Evolutionary conservation across 495 filamentous ascomycete genomes (phyloP).

Genomic region (Penicillium taxi): DNA sequence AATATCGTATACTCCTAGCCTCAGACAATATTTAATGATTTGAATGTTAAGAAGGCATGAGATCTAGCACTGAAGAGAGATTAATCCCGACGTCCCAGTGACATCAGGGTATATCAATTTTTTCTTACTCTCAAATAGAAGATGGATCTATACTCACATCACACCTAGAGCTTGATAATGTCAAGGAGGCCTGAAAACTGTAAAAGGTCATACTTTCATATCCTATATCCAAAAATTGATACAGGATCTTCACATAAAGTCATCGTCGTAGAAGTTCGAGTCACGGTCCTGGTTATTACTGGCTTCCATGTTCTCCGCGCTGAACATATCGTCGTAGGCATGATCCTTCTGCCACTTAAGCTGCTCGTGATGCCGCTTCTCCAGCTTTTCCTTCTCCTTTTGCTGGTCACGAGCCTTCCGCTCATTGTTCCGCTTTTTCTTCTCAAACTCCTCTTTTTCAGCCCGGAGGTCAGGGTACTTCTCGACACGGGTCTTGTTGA

Average conservation of each 20-base stretch:
- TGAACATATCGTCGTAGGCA: constrained; percentile 74
- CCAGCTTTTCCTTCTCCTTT: constrained; percentile 71
- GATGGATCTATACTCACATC: no score
- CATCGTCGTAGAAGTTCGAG: constrained; percentile 41
- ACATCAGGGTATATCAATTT: no score
- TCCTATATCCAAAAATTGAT: neutral
- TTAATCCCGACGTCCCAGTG: no score
- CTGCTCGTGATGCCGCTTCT: constrained; percentile 72
- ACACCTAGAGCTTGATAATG: no score
- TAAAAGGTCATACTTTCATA: constrained; percentile 1
- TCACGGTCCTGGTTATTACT: constrained; percentile 47
- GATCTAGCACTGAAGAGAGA: no score
- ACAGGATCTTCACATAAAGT: constrained; percentile 43
- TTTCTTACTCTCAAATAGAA: no score
- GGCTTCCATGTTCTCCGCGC: constrained; percentile 35
- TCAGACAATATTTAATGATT: no score
- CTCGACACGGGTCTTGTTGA: constrained; percentile 91
- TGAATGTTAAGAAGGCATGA: no score
- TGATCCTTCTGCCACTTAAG: constrained; percentile 91
- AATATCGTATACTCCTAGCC: no score
- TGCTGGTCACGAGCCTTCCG: constrained; percentile 58
- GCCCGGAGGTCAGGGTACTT: constrained; percentile 70
- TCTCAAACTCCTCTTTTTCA: constrained; percentile 69
- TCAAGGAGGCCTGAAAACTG: no score
- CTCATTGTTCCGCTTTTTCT: constrained; percentile 60